Percentiles rank a stretch among this genome's conserved stretches.
phyloP scores from a whole-genome alignment of 1,284 basidiomycete species.

The Paramarasmius palmivorus region DNA sequence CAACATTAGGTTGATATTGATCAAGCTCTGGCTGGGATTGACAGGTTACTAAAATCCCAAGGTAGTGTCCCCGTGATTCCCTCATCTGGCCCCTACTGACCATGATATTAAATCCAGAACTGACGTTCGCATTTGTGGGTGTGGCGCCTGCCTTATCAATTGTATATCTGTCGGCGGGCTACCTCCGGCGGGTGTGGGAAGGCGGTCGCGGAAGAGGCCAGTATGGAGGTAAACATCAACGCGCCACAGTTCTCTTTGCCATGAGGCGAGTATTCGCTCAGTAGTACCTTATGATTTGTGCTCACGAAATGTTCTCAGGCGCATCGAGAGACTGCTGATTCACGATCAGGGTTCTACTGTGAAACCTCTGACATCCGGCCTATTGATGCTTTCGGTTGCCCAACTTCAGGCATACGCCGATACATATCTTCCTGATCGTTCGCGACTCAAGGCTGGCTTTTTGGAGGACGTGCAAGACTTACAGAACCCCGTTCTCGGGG shows the following conservation, averaged over 20 bases:
- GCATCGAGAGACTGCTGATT: constrained; percentile 74
- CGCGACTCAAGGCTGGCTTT: constrained; percentile 74
- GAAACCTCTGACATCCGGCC: constrained; percentile 67
- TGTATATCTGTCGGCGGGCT: constrained; percentile 69
- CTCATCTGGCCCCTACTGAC: background rate
- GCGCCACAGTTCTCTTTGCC: constrained; percentile 57
- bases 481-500: constrained; percentile 70
- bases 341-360: constrained; percentile 42
- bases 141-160: constrained; percentile 89
- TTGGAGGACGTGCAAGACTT: constrained; percentile 85
- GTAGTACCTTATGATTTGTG: background rate
- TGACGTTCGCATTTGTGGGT: constrained; percentile 97
- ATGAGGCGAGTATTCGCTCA: constrained; percentile 51
- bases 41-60: constrained; percentile 92
- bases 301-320: constrained; percentile 35
- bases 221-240: constrained; percentile 52
- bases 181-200: constrained; percentile 49
- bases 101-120: constrained; percentile 51
- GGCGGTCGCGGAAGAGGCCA: constrained; percentile 47
- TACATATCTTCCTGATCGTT: constrained; percentile 50
- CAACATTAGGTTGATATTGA: constrained; percentile 81
- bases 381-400: constrained; percentile 73
- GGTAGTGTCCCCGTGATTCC: background rate
- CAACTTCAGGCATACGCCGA: constrained; percentile 67
- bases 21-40: constrained; percentile 83